Percentiles rank a stretch among this genome's conserved stretches.
These are phyloP conservation scores for Fusarium pseudonygamai DNA, from an alignment of 2,329 filamentous ascomycete species.

Conservation along the genomic window DNA sequence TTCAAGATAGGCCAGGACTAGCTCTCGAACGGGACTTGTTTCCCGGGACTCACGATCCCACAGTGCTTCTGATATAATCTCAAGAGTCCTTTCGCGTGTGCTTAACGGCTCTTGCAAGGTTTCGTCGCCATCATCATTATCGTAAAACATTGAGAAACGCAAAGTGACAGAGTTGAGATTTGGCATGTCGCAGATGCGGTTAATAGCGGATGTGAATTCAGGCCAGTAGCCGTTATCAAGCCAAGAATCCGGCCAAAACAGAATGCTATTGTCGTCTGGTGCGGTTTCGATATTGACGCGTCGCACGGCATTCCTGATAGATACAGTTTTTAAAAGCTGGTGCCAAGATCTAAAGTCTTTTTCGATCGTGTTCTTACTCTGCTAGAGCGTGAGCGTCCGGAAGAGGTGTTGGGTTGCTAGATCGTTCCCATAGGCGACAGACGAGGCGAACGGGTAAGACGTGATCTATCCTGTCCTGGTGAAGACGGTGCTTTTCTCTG, in stretches of 20 bases:
- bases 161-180: background rate
- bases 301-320: background rate
- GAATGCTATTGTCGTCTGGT: too few relatives aligned
- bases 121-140: too few relatives aligned
- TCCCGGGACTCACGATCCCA: too few relatives aligned
- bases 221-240: background rate
- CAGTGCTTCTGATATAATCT: too few relatives aligned
- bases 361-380: rapidly evolving
- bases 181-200: background rate
- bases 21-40: too few relatives aligned
- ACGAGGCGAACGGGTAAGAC: constrained; percentile 11
- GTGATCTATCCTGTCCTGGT: rapidly evolving
- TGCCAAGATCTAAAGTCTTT: background rate
- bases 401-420: background rate
- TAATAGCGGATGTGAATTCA: background rate
- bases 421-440: constrained; percentile 17
- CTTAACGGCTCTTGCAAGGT: too few relatives aligned
- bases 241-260: too few relatives aligned
- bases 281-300: constrained; percentile 7
- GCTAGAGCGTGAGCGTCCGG: background rate
- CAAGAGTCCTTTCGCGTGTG: too few relatives aligned
- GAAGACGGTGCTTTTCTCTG: background rate
- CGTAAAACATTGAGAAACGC: background rate
- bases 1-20: too few relatives aligned
- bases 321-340: background rate